A percentile compares a stretch with the other conserved stretches of the same genome.
phyloP scores from a whole-genome alignment of 352 stramenopile genomes.

The Phytophthora sp. region DNA sequence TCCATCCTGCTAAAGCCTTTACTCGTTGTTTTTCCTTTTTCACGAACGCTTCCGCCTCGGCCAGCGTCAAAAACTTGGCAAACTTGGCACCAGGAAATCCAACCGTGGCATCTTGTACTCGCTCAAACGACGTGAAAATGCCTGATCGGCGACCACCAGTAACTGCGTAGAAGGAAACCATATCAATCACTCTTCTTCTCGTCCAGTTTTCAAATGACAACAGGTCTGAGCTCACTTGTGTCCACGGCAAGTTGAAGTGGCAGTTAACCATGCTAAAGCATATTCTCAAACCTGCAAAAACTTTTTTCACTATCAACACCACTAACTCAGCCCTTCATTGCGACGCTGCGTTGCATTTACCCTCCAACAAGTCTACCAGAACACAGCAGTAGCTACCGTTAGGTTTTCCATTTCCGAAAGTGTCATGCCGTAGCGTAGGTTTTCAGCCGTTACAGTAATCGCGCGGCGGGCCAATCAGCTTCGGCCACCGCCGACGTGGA shows the following conservation, averaged over 20 bases:
- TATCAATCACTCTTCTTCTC: neutral
- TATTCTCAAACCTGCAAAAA: too few relatives aligned
- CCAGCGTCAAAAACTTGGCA: slow-evolving; percentile 56
- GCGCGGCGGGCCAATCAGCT: slow-evolving; percentile 1
- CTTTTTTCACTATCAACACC: neutral
- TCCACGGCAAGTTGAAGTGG: slow-evolving; percentile 1
- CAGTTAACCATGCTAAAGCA: too few relatives aligned
- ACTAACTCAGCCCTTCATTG: neutral
- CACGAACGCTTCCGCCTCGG: slow-evolving; percentile 50
- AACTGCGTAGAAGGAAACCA: slow-evolving; percentile 23
- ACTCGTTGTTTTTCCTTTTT: neutral
- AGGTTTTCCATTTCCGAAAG: neutral
- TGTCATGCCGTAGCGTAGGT: neutral
- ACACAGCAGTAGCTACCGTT: too few relatives aligned
- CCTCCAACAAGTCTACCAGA: too few relatives aligned
- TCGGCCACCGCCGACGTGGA: neutral
- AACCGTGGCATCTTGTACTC: slow-evolving; percentile 6
- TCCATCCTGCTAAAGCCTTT: neutral
- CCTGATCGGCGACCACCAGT: slow-evolving; percentile 10
- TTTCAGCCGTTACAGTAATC: neutral
- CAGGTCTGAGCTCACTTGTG: neutral
- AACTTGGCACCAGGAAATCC: slow-evolving; percentile 40
- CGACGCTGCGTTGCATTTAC: neutral
- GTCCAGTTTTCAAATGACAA: neutral
- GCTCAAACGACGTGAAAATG: slow-evolving; percentile 23